Base-by-base conservation (phyloP, 148 eudicot species). In the Suaeda aralocaspica region DNA sequence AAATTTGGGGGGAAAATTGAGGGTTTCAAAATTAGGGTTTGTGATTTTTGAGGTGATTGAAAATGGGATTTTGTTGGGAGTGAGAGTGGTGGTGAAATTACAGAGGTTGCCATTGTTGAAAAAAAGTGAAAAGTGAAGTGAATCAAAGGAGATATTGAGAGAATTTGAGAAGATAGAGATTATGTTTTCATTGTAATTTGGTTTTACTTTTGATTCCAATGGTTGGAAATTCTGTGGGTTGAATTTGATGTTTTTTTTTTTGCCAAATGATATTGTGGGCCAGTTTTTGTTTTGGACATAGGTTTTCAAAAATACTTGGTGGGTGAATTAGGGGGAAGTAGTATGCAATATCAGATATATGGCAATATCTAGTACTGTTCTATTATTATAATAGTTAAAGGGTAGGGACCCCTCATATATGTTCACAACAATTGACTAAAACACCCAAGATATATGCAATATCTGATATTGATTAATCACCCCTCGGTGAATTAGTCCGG, bases 41-140 rank as follows among this genome's bases (percentile, higher is more conserved):
- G 73, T 5, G 72, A 49, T n/a, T 53, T n/a, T n/a, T n/a, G n/a
- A n/a, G n/a, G 67, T 3, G 28, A 31, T n/a, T 60, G 66, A 41
- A 50, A 41, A 6, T 9, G 67, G 19, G 52, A 33, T 25, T 15
- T 61, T 11, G 73, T 22, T 2, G 69, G 39, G 26, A 56, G 41
- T 13, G 82, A 69, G 18, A 49, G 14, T n/a, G 74, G 29, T 16
- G 81, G 5, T n/a, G 76, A 70, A 46, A 71, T 41, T 25, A 74
- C 46, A 15, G 78, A 50, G 22, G 75, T 59, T 26, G 75, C 49
- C 82, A 74, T 79, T 19, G 59, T 46, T 22, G 77, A 4, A 21
- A 11, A 24, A 52, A 1, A 19, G 19, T 2, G 3, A n/a, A 10
- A 5, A 50, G 16, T 9, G 55, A 50, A 50, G n/a, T 50, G 57